Base-by-base conservation (phyloP, 73 alveolate species). In the Tetrahymena malaccensis region DNA sequence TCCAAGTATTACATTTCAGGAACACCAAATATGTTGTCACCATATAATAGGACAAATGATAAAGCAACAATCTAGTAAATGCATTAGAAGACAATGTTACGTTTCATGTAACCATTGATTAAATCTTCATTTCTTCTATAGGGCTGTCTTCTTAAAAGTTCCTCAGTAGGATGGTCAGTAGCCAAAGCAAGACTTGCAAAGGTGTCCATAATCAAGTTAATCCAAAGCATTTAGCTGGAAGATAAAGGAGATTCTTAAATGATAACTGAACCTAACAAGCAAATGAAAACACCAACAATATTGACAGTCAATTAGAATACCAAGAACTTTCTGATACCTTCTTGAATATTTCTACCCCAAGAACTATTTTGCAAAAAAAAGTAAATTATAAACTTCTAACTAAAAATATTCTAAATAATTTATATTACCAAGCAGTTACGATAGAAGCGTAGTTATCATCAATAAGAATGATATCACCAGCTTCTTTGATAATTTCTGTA, bases 341-440 rank as follows among this genome's bases (percentile, higher is more conserved):
- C 99, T 96, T 97, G 98, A 44, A 98, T 98, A 85, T 98, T 98
- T 93, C 99, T 96, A 27, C 99, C 99, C 98, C 99, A 98, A 94
- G 97, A 97, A 11, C 97, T 96, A 31, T 94, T 96, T 94, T 19
- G 25, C n/a, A n/a, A n/a, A n/a, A n/a, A n/a, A n/a, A n/a, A n/a
- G n/a, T n/a, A 70, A 70, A 27, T 70, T 3, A 84, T 57, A 93
- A 95, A 40, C 2, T 35, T 35, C 43, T 35, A 4, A 35, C 2
- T 35, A 35, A 35, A 35, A 35, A 35, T 35, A 35, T 35, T 35
- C 43, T 35, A 35, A 35, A 35, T 4, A 35, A 35, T 4, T 35
- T 35, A 40, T 94, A 98, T 98, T 95, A 95, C 43, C 98, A 94
- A 34, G 99, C 99, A 55, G 96, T 97, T 15, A 96, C 98, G 31